These are phyloP conservation scores for Cenchrus americanus DNA, from an alignment of 176 grass and related monocot species.

Conservation along the genomic window DNA sequence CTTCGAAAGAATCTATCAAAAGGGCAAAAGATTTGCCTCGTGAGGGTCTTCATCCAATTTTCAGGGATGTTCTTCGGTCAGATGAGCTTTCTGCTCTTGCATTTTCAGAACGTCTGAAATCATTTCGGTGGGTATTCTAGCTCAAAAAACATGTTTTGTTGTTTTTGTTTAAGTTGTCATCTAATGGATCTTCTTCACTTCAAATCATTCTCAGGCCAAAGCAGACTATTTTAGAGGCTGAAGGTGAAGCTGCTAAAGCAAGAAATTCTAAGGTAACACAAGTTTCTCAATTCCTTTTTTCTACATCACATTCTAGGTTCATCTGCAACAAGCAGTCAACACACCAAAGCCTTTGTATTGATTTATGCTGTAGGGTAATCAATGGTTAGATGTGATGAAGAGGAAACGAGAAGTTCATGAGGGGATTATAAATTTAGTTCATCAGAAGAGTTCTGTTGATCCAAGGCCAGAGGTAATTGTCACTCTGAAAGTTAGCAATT, in stretches of 20 bases:
- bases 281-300: background rate
- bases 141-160: slow-evolving; percentile 8
- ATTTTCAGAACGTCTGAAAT: slow-evolving; percentile 81
- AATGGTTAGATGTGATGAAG: slow-evolving; percentile 93
- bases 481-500: slow-evolving; percentile 21
- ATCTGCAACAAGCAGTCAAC: slow-evolving; percentile 2
- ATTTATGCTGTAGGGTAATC: slow-evolving; percentile 57
- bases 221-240: slow-evolving; percentile 96
- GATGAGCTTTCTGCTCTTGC: slow-evolving; percentile 92
- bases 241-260: slow-evolving; percentile 79
- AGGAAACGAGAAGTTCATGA: slow-evolving; percentile 92
- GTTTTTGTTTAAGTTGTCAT: slow-evolving; percentile 33
- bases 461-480: slow-evolving; percentile 56
- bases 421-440: slow-evolving; percentile 77
- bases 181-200: slow-evolving; percentile 27
- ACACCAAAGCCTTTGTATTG: background rate
- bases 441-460: slow-evolving; percentile 65
- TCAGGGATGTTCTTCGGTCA: slow-evolving; percentile 65
- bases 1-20: slow-evolving; percentile 85
- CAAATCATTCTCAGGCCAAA: slow-evolving; percentile 69
- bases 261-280: slow-evolving; percentile 70
- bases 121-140: slow-evolving; percentile 62
- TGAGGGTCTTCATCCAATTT: slow-evolving; percentile 89
- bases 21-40: slow-evolving; percentile 79
- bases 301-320: slow-evolving; percentile 12